phyloP scores from a whole-genome alignment of 139 green algal species.

The Yamagishiella unicocca region DNA sequence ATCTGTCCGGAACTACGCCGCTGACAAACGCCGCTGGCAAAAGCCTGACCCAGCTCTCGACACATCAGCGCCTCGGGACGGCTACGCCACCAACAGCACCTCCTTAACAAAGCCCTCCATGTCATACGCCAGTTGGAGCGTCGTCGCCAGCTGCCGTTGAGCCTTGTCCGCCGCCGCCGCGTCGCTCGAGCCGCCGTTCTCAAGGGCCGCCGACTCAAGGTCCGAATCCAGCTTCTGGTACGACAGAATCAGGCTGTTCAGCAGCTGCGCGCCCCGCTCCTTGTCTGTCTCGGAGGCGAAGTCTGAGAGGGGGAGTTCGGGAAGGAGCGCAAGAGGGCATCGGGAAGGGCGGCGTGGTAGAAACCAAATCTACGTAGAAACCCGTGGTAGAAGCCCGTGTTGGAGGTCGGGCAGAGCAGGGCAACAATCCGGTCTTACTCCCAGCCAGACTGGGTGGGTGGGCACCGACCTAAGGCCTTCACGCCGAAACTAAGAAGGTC shows the following conservation, averaged over 20 bases:
- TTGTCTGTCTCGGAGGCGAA: constrained; percentile 5
- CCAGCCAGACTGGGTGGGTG: too few species aligned
- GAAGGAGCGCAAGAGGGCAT: not conserved
- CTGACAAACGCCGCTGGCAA: too few species aligned
- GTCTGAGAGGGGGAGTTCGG: not conserved
- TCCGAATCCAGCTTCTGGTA: constrained; percentile 44
- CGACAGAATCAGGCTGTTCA: constrained; percentile 22
- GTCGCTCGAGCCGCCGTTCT: not conserved
- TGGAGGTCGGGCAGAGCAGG: too few species aligned
- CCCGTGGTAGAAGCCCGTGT: too few species aligned
- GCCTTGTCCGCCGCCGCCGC: not conserved
- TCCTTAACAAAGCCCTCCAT: constrained; percentile 39
- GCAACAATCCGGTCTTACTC: too few species aligned
- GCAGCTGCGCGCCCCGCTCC: constrained; percentile 23
- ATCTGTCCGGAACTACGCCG: too few species aligned
- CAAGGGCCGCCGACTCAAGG: constrained; percentile 31
- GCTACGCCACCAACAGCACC: constrained; percentile 3
- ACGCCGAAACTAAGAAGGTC: too few species aligned
- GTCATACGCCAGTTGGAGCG: constrained; percentile 4
- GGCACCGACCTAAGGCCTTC: too few species aligned
- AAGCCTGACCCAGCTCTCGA: too few species aligned
- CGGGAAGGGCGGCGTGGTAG: too few species aligned
- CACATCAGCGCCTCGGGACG: too few species aligned
- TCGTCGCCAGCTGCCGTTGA: constrained; percentile 2
- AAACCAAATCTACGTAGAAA: too few species aligned